Conservation (phyloP, 2,329 filamentous ascomycete species). For the Capronia epimyces region DNA sequence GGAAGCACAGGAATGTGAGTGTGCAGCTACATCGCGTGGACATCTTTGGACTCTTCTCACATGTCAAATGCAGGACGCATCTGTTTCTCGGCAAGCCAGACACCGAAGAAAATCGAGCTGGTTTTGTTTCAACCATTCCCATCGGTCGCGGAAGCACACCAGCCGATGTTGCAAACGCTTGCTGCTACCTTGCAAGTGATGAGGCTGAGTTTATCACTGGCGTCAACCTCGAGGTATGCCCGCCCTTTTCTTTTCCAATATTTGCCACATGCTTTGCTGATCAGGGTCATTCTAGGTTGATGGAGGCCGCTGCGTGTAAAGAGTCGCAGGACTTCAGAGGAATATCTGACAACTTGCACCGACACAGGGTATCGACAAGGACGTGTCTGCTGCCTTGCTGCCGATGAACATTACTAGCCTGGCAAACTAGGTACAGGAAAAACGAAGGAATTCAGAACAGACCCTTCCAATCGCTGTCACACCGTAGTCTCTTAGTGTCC, state of each 20-base stretch:
- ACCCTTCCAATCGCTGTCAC: no score
- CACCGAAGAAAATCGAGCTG: conserved; percentile 42
- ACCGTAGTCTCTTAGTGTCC: no score
- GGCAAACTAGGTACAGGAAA: no score
- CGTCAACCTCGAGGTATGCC: conserved; percentile 26
- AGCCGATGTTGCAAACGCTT: conserved; percentile 65
- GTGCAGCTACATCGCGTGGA: background rate
- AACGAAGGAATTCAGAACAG: no score
- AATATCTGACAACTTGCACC: background rate
- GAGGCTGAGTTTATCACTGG: conserved; percentile 62
- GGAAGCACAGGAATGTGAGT: conserved; percentile 55
- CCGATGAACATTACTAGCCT: no score
- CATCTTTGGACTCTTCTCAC: background rate
- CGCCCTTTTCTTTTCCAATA: no score
- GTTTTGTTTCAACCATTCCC: conserved; percentile 41
- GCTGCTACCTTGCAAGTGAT: conserved; percentile 64
- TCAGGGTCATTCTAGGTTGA: background rate
- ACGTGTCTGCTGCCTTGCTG: background rate
- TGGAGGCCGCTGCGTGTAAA: background rate
- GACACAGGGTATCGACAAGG: background rate
- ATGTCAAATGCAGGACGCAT: conserved; percentile 31
- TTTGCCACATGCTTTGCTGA: background rate
- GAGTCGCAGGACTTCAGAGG: background rate
- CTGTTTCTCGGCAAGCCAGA: conserved; percentile 40
- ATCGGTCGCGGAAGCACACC: conserved; percentile 42